These are phyloP conservation scores for Teratosphaeria nubilosa DNA, from an alignment of 2,329 filamentous ascomycete species.

Conservation along the genomic window DNA sequence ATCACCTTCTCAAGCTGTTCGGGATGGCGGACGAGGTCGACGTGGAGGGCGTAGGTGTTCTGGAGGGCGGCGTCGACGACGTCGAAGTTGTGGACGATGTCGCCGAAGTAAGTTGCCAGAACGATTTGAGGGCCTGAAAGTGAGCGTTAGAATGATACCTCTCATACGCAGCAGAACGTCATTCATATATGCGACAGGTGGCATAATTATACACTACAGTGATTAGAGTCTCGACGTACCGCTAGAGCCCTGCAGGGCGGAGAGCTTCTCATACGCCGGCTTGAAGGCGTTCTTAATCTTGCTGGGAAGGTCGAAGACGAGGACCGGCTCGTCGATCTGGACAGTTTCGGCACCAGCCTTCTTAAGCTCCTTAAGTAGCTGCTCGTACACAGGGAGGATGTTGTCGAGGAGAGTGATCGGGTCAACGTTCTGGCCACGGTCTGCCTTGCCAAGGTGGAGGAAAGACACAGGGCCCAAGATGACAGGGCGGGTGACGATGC, in stretches of 20 bases:
- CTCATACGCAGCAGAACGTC: neutral
- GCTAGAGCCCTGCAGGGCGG: slow-evolving; percentile 57
- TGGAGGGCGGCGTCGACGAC: slow-evolving; percentile 59
- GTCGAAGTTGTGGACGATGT: slow-evolving; percentile 98
- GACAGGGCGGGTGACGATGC: slow-evolving; percentile 85
- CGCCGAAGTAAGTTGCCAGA: slow-evolving; percentile 96
- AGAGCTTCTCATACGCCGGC: slow-evolving; percentile 86
- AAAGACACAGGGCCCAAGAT: slow-evolving; percentile 94
- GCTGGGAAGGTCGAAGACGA: slow-evolving; percentile 84
- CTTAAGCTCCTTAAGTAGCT: slow-evolving; percentile 90
- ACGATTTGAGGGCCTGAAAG: slow-evolving; percentile 68
- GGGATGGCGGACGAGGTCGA: slow-evolving; percentile 95
- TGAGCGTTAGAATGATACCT: neutral
- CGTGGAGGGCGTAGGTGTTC: slow-evolving; percentile 73
- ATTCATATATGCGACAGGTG: no score
- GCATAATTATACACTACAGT: neutral
- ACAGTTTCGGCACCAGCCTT: slow-evolving; percentile 89
- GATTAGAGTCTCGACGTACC: slow-evolving; percentile 56
- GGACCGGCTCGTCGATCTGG: slow-evolving; percentile 95
- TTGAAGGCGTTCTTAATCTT: slow-evolving; percentile 97
- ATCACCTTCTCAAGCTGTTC: slow-evolving; percentile 89
- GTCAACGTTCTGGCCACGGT: slow-evolving; percentile 85
- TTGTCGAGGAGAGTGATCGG: slow-evolving; percentile 90
- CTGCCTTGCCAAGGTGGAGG: slow-evolving; percentile 94
- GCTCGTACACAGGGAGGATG: slow-evolving; percentile 86